A percentile compares a stretch with the other conserved stretches of the same genome.
phyloP scores from a whole-genome alignment of 1,284 basidiomycete species.

The Ustilago vetiveriae region DNA sequence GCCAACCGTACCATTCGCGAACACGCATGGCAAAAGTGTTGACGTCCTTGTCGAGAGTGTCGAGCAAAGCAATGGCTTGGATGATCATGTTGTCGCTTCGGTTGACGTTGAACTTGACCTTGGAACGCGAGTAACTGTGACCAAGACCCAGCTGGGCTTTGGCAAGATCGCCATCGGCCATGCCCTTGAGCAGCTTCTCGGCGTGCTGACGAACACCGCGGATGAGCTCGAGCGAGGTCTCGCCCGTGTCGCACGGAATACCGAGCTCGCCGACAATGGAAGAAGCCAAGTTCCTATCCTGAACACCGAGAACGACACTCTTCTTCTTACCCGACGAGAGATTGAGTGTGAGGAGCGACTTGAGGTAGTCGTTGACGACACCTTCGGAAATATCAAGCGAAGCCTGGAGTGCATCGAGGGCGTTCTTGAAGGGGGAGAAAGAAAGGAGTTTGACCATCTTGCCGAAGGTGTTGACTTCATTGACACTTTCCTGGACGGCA shows the following conservation, averaged over 20 bases:
- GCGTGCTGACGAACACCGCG: constrained; percentile 94
- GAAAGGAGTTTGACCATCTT: constrained; percentile 93
- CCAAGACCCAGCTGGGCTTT: constrained; percentile 91
- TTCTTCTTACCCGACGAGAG: constrained; percentile 82
- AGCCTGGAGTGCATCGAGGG: constrained; percentile 94
- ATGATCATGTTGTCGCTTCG: constrained; percentile 99
- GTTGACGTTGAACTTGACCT: constrained; percentile 98
- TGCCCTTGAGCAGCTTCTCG: constrained; percentile 84
- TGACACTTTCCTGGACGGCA: constrained; percentile 77
- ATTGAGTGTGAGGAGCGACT: constrained; percentile 87
- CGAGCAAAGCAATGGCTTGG: constrained; percentile 96
- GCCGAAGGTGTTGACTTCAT: constrained; percentile 86
- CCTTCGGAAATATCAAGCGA: constrained; percentile 97
- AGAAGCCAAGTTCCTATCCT: constrained; percentile 80
- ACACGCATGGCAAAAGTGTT: constrained; percentile 99
- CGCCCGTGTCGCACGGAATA: constrained; percentile 87
- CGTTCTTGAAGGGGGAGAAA: constrained; percentile 94
- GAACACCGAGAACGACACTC: constrained; percentile 81
- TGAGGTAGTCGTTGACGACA: constrained; percentile 85
- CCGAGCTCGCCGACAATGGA: constrained; percentile 81
- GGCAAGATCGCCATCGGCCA: constrained; percentile 86
- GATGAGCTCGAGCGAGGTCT: constrained; percentile 85
- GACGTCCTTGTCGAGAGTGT: constrained; percentile 99
- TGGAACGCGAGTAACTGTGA: constrained; percentile 96
- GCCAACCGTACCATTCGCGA: constrained; percentile 99